Conservation (phyloP, 768 basidiomycete genomes). For the Tylopilus intermedius region DNA sequence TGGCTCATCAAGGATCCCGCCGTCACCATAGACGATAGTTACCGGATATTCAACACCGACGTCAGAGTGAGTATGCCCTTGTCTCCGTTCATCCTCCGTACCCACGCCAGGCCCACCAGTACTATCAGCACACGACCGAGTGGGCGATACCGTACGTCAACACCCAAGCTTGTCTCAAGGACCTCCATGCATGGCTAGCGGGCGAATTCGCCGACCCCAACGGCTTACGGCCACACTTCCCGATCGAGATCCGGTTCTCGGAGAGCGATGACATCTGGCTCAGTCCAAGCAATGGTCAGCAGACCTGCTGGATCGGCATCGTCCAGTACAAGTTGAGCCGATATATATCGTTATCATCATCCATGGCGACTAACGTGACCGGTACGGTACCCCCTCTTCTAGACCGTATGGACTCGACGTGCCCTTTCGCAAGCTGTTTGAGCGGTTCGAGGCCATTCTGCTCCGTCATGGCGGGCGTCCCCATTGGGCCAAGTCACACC, state of each 20-base stretch:
- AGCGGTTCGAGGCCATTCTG: constrained; percentile 69
- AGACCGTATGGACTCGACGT: constrained; percentile 85
- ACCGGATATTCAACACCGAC: constrained; percentile 88
- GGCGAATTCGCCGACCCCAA: constrained; percentile 58
- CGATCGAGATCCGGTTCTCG: constrained; percentile 88
- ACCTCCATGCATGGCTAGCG: constrained; percentile 67
- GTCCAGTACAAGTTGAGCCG: constrained; percentile 85
- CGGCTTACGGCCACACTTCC: constrained; percentile 86
- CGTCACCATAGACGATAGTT: constrained; percentile 69
- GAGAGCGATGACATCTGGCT: constrained; percentile 91
- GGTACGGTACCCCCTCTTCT: too few species aligned
- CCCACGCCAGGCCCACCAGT: constrained; percentile 33
- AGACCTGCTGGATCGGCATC: constrained; percentile 93
- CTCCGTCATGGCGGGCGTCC: constrained; percentile 71
- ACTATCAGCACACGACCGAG: constrained; percentile 90
- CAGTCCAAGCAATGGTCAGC: constrained; percentile 75
- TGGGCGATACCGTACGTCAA: constrained; percentile 82
- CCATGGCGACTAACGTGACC: neutral
- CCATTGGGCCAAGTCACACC: constrained; percentile 95
- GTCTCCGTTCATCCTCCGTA: neutral
- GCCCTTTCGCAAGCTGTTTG: constrained; percentile 75
- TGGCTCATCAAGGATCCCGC: constrained; percentile 60
- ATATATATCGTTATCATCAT: neutral
- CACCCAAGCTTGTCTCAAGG: constrained; percentile 62
- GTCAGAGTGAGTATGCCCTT: constrained; percentile 65